Conservation (phyloP, 2,329 filamentous ascomycete genomes). For the Ophiostoma angusticollis region DNA sequence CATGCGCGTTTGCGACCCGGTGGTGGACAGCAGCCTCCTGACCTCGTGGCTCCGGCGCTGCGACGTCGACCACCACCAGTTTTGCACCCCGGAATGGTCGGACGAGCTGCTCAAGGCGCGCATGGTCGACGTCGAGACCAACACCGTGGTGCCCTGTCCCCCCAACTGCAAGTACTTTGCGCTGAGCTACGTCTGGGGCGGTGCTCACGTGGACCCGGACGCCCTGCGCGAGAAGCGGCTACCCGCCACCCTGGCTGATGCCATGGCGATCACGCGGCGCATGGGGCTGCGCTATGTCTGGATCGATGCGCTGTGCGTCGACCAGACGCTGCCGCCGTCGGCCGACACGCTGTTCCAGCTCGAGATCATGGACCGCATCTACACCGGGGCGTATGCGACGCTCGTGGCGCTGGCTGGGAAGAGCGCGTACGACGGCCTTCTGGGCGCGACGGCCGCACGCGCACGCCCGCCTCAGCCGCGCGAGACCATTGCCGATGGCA, state of each 20-base stretch:
- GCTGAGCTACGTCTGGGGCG: constrained; percentile 10
- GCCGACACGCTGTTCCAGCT: background rate
- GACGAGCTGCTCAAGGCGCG: background rate
- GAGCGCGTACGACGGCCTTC: constrained; percentile 1
- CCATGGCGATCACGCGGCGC: constrained; percentile 2
- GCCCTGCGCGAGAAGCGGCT: constrained; percentile 1
- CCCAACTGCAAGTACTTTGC: constrained; percentile 4
- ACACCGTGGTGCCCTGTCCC: background rate
- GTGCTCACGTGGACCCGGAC: background rate
- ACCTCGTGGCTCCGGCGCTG: constrained; percentile 16
- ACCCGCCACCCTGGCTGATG: constrained; percentile 8
- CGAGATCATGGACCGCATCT: constrained; percentile 7
- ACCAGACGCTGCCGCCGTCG: constrained; percentile 6
- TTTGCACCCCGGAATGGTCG: background rate
- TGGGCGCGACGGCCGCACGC: background rate
- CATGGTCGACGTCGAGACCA: constrained; percentile 4
- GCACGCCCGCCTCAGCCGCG: background rate
- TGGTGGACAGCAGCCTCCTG: background rate
- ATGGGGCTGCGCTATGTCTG: constrained; percentile 11
- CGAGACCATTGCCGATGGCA: background rate
- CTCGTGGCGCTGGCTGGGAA: constrained; percentile 1
- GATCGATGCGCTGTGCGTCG: constrained; percentile 13
- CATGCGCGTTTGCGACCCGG: background rate
- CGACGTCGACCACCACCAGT: background rate
- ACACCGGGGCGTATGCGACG: constrained; percentile 1